Evolutionary conservation across 2,329 filamentous ascomycete genomes (phyloP), one percentile per base, ranked within the genome.

Genomic region (Aspergillus sp.): DNA sequence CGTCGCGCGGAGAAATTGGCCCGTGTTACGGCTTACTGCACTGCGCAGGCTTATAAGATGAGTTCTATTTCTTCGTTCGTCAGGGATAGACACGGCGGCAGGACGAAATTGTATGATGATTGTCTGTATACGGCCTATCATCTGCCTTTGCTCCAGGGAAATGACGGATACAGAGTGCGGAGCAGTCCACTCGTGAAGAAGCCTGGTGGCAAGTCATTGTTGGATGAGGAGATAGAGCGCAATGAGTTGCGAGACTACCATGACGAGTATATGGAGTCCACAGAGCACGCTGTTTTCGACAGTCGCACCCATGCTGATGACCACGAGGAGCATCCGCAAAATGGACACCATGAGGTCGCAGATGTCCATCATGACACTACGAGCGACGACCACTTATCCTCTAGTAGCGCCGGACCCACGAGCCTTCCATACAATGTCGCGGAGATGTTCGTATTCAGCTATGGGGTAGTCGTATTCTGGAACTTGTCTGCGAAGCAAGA

Each of bases 391-490:
- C 56, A 47, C 4, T 40, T 23, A 81, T 84, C 71, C 9, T 62
- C 65, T 39, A 68, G 57, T 70, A 8, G 82, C 85, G 27, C 82
- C 15, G 49, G 47, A 84, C 89, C 6, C 86, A 91, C 69, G 85
- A 88, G 37, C 87, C 93, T 68, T 84, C 87, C 56, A 91, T 73
- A 73, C 58, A 70, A 72, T 41, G 71, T 96, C 70, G 93, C 91
- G 43, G 95, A 99, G 76, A 91, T 98, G 86, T 98, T 96, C 71
- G 89, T 99, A 66, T 98, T 96, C 74, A 93, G 90, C 15, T 99
- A 99, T 70, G 95, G 95, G 19, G 93, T 99, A 0, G 93, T 95
- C 0, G 95, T 99, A 5, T 96, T 99, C 73, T 99, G 95, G 95
- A 99, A 99, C 73, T 97, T 99, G 67, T 93, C 91, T 11, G 93